Conservation (phyloP, 2,329 filamentous ascomycete species). For the Talaromyces sp. region DNA sequence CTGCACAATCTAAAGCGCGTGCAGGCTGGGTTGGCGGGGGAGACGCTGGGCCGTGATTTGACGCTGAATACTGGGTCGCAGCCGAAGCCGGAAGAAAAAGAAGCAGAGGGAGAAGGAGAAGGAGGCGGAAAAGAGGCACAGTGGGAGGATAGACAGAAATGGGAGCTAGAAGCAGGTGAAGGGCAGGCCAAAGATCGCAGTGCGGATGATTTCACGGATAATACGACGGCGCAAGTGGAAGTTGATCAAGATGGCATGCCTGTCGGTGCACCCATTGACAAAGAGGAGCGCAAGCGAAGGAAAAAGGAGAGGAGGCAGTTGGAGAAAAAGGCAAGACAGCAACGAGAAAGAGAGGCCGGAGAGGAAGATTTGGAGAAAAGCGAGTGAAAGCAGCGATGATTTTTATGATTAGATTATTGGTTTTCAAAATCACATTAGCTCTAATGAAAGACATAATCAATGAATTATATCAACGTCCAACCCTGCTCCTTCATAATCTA, state of each 20-base stretch:
- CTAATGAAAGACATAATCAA: background rate
- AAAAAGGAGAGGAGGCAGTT: constrained; percentile 51
- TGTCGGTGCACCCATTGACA: constrained; percentile 34
- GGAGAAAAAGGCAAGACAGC: constrained; percentile 31
- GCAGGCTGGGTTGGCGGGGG: constrained; percentile 38
- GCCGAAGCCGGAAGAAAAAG: constrained; percentile 9
- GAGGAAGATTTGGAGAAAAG: constrained; percentile 10
- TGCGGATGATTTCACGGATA: constrained; percentile 2
- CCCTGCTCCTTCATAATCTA: background rate
- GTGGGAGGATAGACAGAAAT: constrained; percentile 32
- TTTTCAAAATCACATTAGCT: background rate
- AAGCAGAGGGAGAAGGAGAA: constrained; percentile 21
- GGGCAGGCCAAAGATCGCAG: constrained; percentile 1
- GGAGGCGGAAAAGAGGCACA: constrained; percentile 13
- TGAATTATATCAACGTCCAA: background rate
- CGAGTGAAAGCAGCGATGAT: background rate
- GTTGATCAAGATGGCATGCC: constrained; percentile 30
- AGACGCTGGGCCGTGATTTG: constrained; percentile 37
- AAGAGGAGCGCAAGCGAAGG: constrained; percentile 49
- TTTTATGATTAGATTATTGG: background rate
- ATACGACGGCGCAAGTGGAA: constrained; percentile 29
- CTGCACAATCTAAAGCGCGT: constrained; percentile 42
- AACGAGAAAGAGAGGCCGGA: constrained; percentile 19
- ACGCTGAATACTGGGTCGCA: constrained; percentile 27
- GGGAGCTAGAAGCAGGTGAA: constrained; percentile 28